A percentile compares a stretch with the other conserved stretches of the same genome.
phyloP scores from a whole-genome alignment of 495 filamentous ascomycete genomes.

The Clavariopsis aquatica region DNA sequence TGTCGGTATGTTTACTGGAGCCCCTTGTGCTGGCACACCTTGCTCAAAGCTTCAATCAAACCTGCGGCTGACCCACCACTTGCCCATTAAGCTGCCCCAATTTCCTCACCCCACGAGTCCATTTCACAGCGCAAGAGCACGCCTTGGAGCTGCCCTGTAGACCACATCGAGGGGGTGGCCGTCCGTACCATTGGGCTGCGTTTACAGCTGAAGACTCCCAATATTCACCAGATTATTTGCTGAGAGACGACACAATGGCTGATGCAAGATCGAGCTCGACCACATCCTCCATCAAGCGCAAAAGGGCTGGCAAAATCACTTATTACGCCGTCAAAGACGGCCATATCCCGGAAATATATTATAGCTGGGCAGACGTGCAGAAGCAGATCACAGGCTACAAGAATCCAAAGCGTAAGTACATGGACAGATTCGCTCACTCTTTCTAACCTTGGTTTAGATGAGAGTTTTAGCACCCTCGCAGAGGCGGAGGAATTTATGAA shows the following conservation, averaged over 20 bases:
- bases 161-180: neutral
- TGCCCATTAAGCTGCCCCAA: slow-evolving; percentile 5
- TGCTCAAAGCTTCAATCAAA: slow-evolving; percentile 1
- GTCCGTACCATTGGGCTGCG: neutral
- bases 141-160: neutral
- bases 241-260: slow-evolving; percentile 11
- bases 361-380: slow-evolving; percentile 77
- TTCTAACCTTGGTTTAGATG: slow-evolving; percentile 57
- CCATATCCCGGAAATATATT: slow-evolving; percentile 80
- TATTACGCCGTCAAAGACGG: slow-evolving; percentile 87
- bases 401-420: slow-evolving; percentile 67
- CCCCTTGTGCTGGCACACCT: slow-evolving; percentile 2
- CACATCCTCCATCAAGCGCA: slow-evolving; percentile 55
- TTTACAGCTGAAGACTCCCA: neutral
- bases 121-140: slow-evolving; percentile 4
- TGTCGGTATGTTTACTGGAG: neutral
- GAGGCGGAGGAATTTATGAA: slow-evolving; percentile 79
- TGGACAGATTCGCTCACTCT: neutral
- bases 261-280: slow-evolving; percentile 27
- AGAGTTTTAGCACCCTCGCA: slow-evolving; percentile 73
- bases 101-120: slow-evolving; percentile 5
- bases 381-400: slow-evolving; percentile 82
- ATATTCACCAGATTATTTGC: neutral
- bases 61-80: neutral
- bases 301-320: slow-evolving; percentile 60